These are phyloP conservation scores for Chaetomium fimeti DNA, from an alignment of 495 filamentous ascomycete genomes.

Conservation along the genomic window DNA sequence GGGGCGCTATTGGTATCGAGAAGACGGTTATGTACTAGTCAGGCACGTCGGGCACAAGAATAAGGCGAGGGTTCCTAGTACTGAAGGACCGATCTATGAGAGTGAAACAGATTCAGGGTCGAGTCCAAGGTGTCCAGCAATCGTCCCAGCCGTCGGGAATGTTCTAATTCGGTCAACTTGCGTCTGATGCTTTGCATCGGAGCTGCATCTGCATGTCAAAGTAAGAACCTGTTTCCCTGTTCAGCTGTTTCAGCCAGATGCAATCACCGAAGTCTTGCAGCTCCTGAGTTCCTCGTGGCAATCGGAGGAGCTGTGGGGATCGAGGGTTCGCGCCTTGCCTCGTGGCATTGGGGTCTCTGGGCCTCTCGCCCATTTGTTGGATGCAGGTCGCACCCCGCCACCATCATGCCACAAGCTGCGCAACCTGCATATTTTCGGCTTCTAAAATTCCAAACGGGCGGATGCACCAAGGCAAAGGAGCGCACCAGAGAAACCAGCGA, in stretches of 20 bases:
- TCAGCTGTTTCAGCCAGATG: constrained; percentile 5
- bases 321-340: background rate
- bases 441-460: background rate
- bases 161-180: too few relatives aligned
- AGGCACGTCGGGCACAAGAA: too few relatives aligned
- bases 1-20: too few relatives aligned
- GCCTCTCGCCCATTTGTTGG: background rate
- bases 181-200: too few relatives aligned
- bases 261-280: background rate
- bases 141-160: too few relatives aligned
- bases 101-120: too few relatives aligned
- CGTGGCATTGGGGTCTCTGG: background rate
- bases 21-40: too few relatives aligned
- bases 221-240: background rate
- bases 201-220: too few relatives aligned
- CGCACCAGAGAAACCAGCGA: too few relatives aligned
- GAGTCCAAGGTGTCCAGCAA: too few relatives aligned
- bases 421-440: background rate
- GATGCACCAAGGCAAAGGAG: background rate
- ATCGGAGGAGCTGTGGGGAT: background rate
- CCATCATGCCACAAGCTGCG: background rate
- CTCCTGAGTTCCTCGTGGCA: background rate
- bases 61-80: too few relatives aligned
- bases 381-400: background rate
- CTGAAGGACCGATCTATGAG: too few relatives aligned